These are phyloP conservation scores for Cyclotella kingstonii DNA, from an alignment of 108 stramenopile genomes.

Conservation along the genomic window DNA sequence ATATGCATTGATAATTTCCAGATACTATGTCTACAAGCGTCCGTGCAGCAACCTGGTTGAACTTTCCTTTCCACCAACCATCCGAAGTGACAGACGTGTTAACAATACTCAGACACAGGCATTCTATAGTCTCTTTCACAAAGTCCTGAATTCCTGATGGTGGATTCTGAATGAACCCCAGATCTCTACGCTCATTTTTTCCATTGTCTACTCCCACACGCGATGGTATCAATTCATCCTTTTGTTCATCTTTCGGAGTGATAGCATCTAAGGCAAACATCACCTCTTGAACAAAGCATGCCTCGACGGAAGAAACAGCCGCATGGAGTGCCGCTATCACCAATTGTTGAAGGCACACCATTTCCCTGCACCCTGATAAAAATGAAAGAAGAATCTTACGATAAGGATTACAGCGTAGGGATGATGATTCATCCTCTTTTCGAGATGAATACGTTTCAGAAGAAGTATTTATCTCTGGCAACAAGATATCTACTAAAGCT, in stretches of 20 bases:
- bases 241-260: not conserved
- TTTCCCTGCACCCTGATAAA: slow-evolving; percentile 31
- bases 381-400: slow-evolving; percentile 35
- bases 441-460: no score
- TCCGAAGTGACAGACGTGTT: slow-evolving; percentile 32
- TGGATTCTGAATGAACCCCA: not conserved
- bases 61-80: slow-evolving; percentile 67
- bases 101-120: slow-evolving; percentile 38
- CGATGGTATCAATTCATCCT: not conserved
- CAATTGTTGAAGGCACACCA: slow-evolving; percentile 40
- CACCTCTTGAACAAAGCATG: slow-evolving; percentile 10
- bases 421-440: not conserved
- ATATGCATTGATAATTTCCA: slow-evolving; percentile 25
- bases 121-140: slow-evolving; percentile 17
- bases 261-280: slow-evolving; percentile 8
- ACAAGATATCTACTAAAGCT: slow-evolving; percentile 64
- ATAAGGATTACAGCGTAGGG: slow-evolving; percentile 37
- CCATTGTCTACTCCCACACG: no score
- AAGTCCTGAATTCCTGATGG: not conserved
- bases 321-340: slow-evolving; percentile 38
- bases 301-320: slow-evolving; percentile 27
- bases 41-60: slow-evolving; percentile 59
- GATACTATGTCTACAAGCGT: slow-evolving; percentile 50
- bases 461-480: no score
- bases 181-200: no score